Evolutionary conservation across 305 asterid genomes (phyloP).

Genomic region (Rubia tinctorum): DNA sequence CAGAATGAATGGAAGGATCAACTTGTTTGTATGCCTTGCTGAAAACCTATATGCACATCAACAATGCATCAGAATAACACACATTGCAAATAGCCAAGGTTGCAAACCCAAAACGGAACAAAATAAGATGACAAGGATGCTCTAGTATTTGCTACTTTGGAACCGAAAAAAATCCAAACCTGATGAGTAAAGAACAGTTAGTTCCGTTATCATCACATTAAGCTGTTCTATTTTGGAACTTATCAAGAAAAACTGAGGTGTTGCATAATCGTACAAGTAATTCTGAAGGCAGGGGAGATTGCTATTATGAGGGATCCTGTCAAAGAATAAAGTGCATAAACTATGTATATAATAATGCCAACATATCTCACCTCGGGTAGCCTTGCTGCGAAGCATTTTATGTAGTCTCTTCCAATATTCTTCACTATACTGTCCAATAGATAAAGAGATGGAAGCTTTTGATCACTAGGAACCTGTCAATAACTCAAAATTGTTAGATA

Average conservation of each 20-base stretch:
- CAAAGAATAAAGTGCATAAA: no score
- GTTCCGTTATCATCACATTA: neutral
- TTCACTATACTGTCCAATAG: constrained; percentile 97
- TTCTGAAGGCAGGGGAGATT: no score
- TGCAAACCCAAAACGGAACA: neutral
- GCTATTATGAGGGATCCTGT: no score
- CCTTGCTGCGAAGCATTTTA: constrained; percentile 71
- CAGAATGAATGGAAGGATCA: constrained; percentile 66
- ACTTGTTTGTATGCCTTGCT: constrained; percentile 89
- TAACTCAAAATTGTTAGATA: constrained; percentile 18
- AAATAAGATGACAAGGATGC: neutral
- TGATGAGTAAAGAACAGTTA: no score
- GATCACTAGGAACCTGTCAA: constrained; percentile 87
- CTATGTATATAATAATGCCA: constrained; percentile 1
- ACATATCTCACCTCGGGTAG: constrained; percentile 83
- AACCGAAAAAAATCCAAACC: neutral
- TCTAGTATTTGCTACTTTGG: neutral
- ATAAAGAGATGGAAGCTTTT: constrained; percentile 92
- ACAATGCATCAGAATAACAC: constrained; percentile 17
- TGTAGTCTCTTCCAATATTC: constrained; percentile 97
- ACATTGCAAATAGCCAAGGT: neutral
- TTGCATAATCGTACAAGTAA: neutral
- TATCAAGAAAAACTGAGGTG: neutral
- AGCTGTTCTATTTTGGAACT: neutral
- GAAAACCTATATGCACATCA: constrained; percentile 62